Base-by-base conservation (phyloP, 2,329 filamentous ascomycete genomes). In the Nothomitra cinnamomea region DNA sequence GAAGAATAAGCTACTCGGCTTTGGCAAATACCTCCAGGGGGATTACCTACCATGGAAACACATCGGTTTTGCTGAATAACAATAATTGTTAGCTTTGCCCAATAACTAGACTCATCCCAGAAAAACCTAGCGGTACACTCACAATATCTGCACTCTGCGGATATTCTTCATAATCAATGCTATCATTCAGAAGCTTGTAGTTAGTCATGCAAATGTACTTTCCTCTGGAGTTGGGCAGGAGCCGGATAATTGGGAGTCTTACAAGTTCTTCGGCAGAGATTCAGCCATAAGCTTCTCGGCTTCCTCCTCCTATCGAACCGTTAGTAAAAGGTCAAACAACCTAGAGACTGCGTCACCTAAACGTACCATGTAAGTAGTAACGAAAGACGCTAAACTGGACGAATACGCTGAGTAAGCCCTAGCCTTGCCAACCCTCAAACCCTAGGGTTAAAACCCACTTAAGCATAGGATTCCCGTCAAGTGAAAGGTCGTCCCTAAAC, bases 231-330 rank as follows among this genome's bases (percentile, higher is more conserved):
- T 15, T 22, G 22, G 10, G 45, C 4, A 28, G 4, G 22, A 2
- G 3, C 7, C 17, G 22, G 6, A 48, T 13, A 10, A 24, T 22
- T 6, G 17, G 32, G 35, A 17, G 5, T 28, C 50, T 41, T 19
- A 52, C 50, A 95, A 95, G 75, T 96, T 96, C 70, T 95, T 95
- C 66, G 85, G 80, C 66, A 95, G 87, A 53, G 85, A 80, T 59
- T 95, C 87, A 59, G 82, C 73, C 90, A 96, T 96, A 69, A 95
- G 85, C 69, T 94, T 88, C 71, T 95, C 89, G 19, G 84, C 89
- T 68, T 95, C 90, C 47, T 95, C 86, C 72, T 95, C 89, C 84
- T 87, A 60, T 47, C 24, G 48, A 41, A 50, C 52, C 43, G 57
- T 54, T 35, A 24, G 17, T 40, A 52, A 57, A 32, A 58, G 53